Percentiles rank a stretch among this genome's conserved stretches.
Conservation (phyloP, 352 stramenopile genomes). For the Poterioochromonas sp. region DNA sequence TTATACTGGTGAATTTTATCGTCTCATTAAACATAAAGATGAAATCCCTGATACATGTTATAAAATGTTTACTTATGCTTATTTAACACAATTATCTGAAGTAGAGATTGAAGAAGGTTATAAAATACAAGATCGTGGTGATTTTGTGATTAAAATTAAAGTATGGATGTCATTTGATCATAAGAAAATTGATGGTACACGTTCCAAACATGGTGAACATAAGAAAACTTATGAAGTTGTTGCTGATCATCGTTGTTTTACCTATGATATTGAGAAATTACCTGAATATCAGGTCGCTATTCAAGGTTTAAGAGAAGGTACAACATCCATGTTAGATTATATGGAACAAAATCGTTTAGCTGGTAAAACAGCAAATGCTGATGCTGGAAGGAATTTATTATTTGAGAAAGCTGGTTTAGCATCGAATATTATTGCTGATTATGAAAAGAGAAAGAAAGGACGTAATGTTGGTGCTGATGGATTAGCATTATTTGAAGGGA, state of each 20-base stretch:
- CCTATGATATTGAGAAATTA: conserved; percentile 7
- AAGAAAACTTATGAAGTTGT: conserved; percentile 20
- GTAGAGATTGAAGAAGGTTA: not conserved
- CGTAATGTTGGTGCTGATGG: no score
- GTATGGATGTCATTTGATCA: not conserved
- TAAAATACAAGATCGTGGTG: not conserved
- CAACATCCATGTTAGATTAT: not conserved
- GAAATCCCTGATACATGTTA: conserved; percentile 2
- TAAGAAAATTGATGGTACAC: not conserved
- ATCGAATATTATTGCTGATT: no score
- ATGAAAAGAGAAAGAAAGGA: no score
- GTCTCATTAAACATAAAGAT: not conserved
- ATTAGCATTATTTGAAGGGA: no score
- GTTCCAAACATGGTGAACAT: no score
- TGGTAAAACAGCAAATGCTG: no score
- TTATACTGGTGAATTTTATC: not conserved
- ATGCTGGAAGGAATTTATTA: no score
- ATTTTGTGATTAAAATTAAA: not conserved
- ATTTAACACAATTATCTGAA: conserved; percentile 12
- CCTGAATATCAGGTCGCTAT: not conserved
- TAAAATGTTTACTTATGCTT: conserved; percentile 16
- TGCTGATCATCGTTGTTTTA: not conserved
- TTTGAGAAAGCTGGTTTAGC: no score
- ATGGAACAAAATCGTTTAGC: no score
- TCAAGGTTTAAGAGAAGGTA: conserved; percentile 2